Evolutionary conservation across 176 grass and related monocot species (phyloP).

Genomic region (Carex littledalei): DNA sequence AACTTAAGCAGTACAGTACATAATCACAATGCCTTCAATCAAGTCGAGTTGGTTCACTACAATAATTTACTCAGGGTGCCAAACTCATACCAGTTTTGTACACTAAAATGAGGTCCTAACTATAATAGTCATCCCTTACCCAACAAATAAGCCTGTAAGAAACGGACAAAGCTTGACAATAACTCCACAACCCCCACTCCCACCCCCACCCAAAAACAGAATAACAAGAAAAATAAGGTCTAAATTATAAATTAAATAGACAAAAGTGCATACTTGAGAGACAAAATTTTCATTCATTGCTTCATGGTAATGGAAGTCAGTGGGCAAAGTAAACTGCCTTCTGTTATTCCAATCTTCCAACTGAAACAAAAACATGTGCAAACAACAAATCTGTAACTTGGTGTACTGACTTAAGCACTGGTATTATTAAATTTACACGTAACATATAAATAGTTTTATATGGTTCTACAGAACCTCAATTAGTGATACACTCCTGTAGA

Average conservation of each 20-base stretch:
- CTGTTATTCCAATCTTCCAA: slow-evolving; percentile 97
- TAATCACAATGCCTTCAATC: neutral
- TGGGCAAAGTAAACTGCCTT: slow-evolving; percentile 70
- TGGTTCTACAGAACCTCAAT: neutral
- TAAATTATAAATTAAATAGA: neutral
- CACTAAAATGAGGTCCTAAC: neutral
- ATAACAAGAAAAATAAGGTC: neutral
- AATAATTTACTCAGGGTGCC: neutral
- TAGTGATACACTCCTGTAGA: neutral
- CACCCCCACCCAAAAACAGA: neutral
- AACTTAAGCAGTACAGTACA: slow-evolving; percentile 21
- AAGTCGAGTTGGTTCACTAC: neutral
- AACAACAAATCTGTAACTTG: neutral
- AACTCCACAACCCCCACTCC: neutral
- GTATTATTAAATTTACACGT: neutral
- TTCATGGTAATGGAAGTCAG: slow-evolving; percentile 92
- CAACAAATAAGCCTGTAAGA: neutral
- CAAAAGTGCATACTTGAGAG: slow-evolving; percentile 53
- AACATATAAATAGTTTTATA: neutral
- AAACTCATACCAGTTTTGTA: neutral
- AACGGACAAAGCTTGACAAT: neutral
- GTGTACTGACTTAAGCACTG: neutral
- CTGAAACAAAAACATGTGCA: slow-evolving; percentile 27
- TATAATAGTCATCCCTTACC: neutral
- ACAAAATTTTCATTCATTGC: slow-evolving; percentile 95